Evolutionary conservation across 1,284 basidiomycete species (phyloP).

Genomic region (Clitocybe nebularis): DNA sequence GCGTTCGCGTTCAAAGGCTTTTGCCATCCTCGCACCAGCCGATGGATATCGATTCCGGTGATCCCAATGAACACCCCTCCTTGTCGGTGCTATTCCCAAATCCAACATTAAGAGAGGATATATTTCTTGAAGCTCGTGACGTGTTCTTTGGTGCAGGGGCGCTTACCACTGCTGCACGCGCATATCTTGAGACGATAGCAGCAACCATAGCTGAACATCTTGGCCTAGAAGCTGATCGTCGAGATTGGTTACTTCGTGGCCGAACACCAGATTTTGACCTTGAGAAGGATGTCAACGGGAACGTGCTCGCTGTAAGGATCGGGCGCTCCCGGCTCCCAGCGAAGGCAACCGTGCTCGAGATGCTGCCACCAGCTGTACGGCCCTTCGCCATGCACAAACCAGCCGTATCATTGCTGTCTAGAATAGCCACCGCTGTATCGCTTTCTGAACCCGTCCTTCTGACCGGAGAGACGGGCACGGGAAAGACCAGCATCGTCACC

Average conservation of each 20-base stretch:
- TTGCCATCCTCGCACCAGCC: slow-evolving; percentile 46
- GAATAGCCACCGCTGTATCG: slow-evolving; percentile 74
- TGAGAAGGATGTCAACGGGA: slow-evolving; percentile 64
- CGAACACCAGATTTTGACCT: slow-evolving; percentile 67
- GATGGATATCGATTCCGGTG: slow-evolving; percentile 33
- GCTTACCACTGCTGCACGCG: slow-evolving; percentile 49
- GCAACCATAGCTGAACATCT: slow-evolving; percentile 59
- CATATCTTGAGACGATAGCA: slow-evolving; percentile 47
- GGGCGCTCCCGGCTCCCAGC: slow-evolving; percentile 57
- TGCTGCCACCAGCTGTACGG: slow-evolving; percentile 31
- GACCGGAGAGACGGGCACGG: slow-evolving; percentile 98
- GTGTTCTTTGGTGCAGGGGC: slow-evolving; percentile 83
- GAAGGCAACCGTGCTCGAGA: slow-evolving; percentile 32
- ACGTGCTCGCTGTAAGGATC: slow-evolving; percentile 47
- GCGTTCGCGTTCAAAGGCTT: slow-evolving; percentile 65
- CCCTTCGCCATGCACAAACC: slow-evolving; percentile 93
- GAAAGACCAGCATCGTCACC: slow-evolving; percentile 93
- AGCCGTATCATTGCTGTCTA: slow-evolving; percentile 77
- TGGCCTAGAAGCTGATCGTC: slow-evolving; percentile 46
- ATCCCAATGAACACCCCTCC: slow-evolving; percentile 15
- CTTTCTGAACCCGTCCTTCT: slow-evolving; percentile 85
- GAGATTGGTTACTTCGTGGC: slow-evolving; percentile 37
- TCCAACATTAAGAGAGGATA: slow-evolving; percentile 80
- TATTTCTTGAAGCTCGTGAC: slow-evolving; percentile 88
- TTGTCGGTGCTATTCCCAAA: slow-evolving; percentile 62